Base-by-base conservation (phyloP, 2,329 filamentous ascomycete genomes). In the Paracorniculantispora psalliotae region DNA sequence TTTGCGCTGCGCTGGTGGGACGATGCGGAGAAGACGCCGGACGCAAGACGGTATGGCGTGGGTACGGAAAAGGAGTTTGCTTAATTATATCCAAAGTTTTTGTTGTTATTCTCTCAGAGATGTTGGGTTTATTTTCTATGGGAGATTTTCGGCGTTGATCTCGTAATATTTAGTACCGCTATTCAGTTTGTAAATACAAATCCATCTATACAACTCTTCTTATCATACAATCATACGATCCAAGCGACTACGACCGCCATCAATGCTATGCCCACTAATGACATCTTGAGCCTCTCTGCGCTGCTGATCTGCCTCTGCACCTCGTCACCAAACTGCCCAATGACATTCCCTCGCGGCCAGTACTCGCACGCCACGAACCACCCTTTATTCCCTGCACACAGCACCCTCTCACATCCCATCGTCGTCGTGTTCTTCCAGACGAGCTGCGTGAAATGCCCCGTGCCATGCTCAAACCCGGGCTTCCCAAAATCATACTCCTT, bases 321-420 rank as follows among this genome's bases (percentile, higher is more conserved):
- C 59, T 74, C 64, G 0, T 78, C 72, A 37, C 68, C 72, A 60
- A 81, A 85, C 63, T 75, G 68, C 0, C 80, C 83, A 1, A 78
- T 67, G 0, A 90, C 75, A 66, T 91, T 90, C 0, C 88, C 88
- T 1, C 77, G 69, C 1, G 88, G 87, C 75, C 77, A 86, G 71
- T 90, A 90, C 72, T 90, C 86, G 64, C 87, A 91, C 25, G 85
- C 85, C 0, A 90, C 74, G 69, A 82, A 88, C 83, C 84, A 89
- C 0, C 84, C 85, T 37, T 71, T n/a, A n/a, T n/a, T 72, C 30
- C 70, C 69, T 1, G 70, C 72, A 52, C 79, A 83, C 46, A 78
- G 61, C 62, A 63, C 73, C 59, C 71, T 72, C 25, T 69, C 79
- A 59, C 80, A 91, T 0, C 86, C 86, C 0, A 88, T 80, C 44